Evolutionary conservation across 768 basidiomycete species (phyloP), one percentile per base, ranked within the genome.

Genomic region (Holtermanniella nyarrowii): DNA sequence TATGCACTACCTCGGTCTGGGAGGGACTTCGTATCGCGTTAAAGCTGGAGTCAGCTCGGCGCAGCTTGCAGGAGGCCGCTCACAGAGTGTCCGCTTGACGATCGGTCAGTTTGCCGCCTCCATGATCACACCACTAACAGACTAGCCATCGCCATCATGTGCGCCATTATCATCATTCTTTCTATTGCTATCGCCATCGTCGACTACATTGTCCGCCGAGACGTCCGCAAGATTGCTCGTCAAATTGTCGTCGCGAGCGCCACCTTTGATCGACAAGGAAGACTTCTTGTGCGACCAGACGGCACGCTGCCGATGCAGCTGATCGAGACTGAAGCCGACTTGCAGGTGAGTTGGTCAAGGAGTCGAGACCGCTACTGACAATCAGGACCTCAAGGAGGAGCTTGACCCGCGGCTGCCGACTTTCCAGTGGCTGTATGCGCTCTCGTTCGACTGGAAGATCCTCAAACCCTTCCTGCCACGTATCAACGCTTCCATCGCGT

Each of bases 1-100:
- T 7, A 73, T 73, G 72, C 72, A 73, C 60, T 72, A 73, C 50
- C 63, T 71, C 49, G 72, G 61, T 48, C 60, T 72, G 13, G 70
- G 65, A 14, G 71, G 71, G n/a, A 69, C 71, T 0, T 63, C 59
- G 1, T 72, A 68, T 50, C 46, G 44, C 23, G 52, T 60, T 41
- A 60, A 62, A 42, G 24, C 31, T 10, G 58, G 49, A 11, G 52
- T 57, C 25, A 37, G 44, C 14, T 52, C 58, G 4, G 53, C 42
- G 18, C 24, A 41, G 21, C 53, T 68, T 5, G 58, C 54, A 7
- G 52, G 50, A 16, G 65, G 60, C 21, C 43, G 53, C 47, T 57
- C 44, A 5, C 65, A 72, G 50, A 58, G 53, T 26, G 61, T 62
- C 11, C 48, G 62, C 3, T 49, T 72, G 25, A 72, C 63, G 16